Base-by-base conservation (phyloP, 78 protist species). In the Dictyostelium intermedium region DNA sequence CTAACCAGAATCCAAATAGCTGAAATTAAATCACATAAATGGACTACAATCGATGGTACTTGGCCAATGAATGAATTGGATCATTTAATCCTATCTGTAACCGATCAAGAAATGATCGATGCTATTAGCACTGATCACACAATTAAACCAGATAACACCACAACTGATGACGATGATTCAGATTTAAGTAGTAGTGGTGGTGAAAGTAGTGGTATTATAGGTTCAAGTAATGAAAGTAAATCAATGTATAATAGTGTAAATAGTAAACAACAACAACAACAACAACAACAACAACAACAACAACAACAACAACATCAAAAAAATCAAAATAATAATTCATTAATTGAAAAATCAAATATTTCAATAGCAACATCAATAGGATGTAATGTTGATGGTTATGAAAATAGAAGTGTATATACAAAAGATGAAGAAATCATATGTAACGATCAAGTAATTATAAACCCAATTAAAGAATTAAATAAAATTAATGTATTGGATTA, bases 51-150 rank as follows among this genome's bases (percentile, higher is more conserved):
- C 37, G 69, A 66, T 43, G 85, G 85, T 1, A 70, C 86, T 16
- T 60, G 70, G 32, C 85, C 79, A 70, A 87, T 87, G 84, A 56
- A 66, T 27, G 94, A 89, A 25, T 18, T n/a, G 3, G 87, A 89
- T 35, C 87, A 78, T 34, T 63, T 66, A 20, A 43, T 78, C 2
- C 20, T 87, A 41, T 63, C 84, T 1, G 92, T 86, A 0, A 86
- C 92, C 0, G 93, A 87, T n/a, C 85, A 87, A 63, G 93, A 89
- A 53, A 30, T 41, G 9, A 69, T 60, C 18, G 20, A 27, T 63
- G 84, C 84, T 0, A 80, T 89, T 5, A 80, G 69, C n/a, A 27
- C 87, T 25, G 87, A 80, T 50, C 76, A 82, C 20, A 56, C 43
- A 16, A 82, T 47, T 16, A 37, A 43, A 37, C 25, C 14, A 23